phyloP scores from a whole-genome alignment of 345 rosid species.

The Gossypium anomalum region DNA sequence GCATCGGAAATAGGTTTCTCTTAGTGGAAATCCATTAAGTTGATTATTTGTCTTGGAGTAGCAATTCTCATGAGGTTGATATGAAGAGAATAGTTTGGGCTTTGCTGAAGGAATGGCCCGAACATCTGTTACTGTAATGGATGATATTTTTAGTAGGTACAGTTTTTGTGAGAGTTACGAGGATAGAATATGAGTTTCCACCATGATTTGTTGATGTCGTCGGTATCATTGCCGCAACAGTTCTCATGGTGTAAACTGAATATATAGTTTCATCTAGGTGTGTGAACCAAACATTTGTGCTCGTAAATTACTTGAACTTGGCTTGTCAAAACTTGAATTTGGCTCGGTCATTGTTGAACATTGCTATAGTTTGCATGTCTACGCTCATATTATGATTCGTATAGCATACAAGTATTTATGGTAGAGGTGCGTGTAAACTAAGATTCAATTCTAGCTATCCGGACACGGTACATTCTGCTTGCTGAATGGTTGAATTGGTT shows the following conservation, averaged over 20 bases:
- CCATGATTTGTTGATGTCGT: background rate
- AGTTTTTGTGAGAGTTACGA: background rate
- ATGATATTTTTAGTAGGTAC: background rate
- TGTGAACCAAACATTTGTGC: no score
- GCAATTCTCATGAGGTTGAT: background rate
- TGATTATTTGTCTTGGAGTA: background rate
- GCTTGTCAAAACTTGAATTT: no score
- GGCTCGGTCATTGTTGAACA: no score
- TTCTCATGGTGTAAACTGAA: background rate
- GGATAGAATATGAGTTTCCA: background rate
- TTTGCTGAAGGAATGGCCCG: background rate
- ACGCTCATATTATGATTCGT: background rate
- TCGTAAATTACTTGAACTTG: no score
- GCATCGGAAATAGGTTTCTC: background rate
- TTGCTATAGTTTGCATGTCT: background rate
- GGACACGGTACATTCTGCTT: background rate
- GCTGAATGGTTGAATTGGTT: background rate
- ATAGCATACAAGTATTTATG: background rate
- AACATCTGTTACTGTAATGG: background rate
- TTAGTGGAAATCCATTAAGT: background rate
- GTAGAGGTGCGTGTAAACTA: background rate
- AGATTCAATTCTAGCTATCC: background rate
- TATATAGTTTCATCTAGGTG: background rate
- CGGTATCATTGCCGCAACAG: background rate
- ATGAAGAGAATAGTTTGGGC: background rate